Evolutionary conservation across 2,329 filamentous ascomycete species (phyloP), one percentile per base, ranked within the genome.

Genomic region (Hirsutella thompsonii): DNA sequence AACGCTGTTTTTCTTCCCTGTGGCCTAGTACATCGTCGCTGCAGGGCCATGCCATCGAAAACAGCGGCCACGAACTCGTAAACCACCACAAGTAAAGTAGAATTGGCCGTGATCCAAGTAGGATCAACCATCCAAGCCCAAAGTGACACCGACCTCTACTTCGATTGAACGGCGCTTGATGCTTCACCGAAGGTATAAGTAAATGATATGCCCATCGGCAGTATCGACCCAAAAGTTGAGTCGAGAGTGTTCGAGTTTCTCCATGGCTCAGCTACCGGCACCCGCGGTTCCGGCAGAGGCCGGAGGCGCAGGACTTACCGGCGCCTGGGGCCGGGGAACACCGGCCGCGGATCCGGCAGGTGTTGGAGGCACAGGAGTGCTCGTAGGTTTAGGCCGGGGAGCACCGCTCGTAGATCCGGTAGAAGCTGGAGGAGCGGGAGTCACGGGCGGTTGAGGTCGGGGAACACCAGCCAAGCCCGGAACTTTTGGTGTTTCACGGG

Each of bases 391-490:
- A n/a, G n/a, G n/a, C n/a, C n/a, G n/a, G n/a, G n/a, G n/a, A n/a
- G n/a, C n/a, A n/a, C n/a, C 50, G 38, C 43, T 46, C 11, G 49
- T 55, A 10, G 52, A 50, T 20, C 49, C 51, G 5, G 55, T 58
- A n/a, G 56, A 53, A 3, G 52, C 56, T 35, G 57, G 57, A 8
- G 60, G 60, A 19, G 56, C 58, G 13, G 58, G 56, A 14, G 56
- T 47, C 41, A 47, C 47, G 4, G 55, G 49, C 4, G 53, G 49
- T 9, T 62, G 53, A 13, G 60, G 56, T 18, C 61, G 57, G 20
- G 53, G 39, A 16, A 61, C 53, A 32, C 55, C 58, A 4, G 56
- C 55, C 5, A 63, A 50, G 1, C 59, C 60, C 1, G 60, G 59
- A 8, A 59, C 55, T 23, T 56, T 52, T 2, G 57, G 57, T n/a